Conservation (phyloP, 1,139 yeast species). For the Debaryomyces psychrophilus region DNA sequence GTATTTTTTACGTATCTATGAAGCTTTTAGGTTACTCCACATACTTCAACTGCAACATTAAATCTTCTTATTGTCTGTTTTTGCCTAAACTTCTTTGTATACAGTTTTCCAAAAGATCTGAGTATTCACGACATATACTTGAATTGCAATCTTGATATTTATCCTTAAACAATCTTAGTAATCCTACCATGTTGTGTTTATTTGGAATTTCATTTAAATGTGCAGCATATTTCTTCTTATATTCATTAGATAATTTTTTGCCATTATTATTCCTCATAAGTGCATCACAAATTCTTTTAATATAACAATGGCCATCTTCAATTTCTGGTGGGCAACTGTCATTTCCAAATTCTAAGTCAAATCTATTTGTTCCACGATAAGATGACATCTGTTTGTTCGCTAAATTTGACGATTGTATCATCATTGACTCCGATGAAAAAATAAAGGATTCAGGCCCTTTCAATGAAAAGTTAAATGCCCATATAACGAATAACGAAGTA, state of each 20-base stretch:
- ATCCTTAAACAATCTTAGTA: slow-evolving; percentile 52
- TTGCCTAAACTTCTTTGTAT: slow-evolving; percentile 45
- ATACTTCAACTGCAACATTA: slow-evolving; percentile 16
- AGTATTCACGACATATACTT: slow-evolving; percentile 62
- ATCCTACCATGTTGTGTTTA: slow-evolving; percentile 56
- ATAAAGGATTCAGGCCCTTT: slow-evolving; percentile 40
- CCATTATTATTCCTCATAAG: slow-evolving; percentile 33
- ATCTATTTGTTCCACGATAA: background rate
- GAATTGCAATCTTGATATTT: slow-evolving; percentile 55
- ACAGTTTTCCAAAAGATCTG: slow-evolving; percentile 52
- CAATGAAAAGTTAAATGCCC: slow-evolving; percentile 49
- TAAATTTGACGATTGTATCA: background rate
- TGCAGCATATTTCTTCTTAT: slow-evolving; percentile 41
- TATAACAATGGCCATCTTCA: slow-evolving; percentile 47
- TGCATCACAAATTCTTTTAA: slow-evolving; percentile 36
- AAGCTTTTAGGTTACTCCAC: too few relatives aligned
- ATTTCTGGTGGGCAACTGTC: background rate
- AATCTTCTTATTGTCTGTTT: slow-evolving; percentile 49
- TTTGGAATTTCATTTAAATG: slow-evolving; percentile 43
- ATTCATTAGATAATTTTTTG: background rate
- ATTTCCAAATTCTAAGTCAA: background rate
- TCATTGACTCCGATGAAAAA: background rate
- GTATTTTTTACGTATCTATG: too few relatives aligned
- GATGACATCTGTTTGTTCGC: too few relatives aligned
- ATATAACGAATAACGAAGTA: slow-evolving; percentile 48